These are phyloP conservation scores for Phycomyces blakesleeanus DNA, from an alignment of 192 early-diverging fungal species.

Conservation along the genomic window DNA sequence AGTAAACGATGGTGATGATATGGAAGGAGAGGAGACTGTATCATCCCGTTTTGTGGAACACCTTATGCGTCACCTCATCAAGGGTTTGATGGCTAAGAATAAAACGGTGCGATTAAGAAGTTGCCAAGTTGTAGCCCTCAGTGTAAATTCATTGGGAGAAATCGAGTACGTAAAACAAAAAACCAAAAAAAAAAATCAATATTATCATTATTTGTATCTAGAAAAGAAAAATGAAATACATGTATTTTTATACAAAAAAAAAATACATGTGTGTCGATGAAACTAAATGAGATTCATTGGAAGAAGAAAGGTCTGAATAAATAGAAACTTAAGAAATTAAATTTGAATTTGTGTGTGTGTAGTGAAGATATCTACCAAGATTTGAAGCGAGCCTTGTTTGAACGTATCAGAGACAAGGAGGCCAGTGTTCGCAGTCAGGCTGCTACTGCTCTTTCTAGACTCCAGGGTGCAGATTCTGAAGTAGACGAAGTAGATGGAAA, in stretches of 20 bases:
- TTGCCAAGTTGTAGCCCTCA: slow-evolving; percentile 73
- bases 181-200: too few relatives aligned
- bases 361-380: slow-evolving; percentile 75
- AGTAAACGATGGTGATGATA: slow-evolving; percentile 15
- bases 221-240: too few relatives aligned
- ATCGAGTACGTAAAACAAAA: slow-evolving; percentile 69
- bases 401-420: slow-evolving; percentile 80
- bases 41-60: slow-evolving; percentile 68
- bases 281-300: too few relatives aligned
- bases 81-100: slow-evolving; percentile 78
- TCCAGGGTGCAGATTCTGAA: slow-evolving; percentile 66
- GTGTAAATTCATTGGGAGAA: slow-evolving; percentile 68
- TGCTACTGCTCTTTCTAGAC: slow-evolving; percentile 68
- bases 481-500: slow-evolving; percentile 46
- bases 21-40: slow-evolving; percentile 50
- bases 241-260: too few relatives aligned
- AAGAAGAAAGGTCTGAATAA: background rate
- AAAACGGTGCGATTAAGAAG: slow-evolving; percentile 70
- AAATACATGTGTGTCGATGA: too few relatives aligned
- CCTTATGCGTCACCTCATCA: slow-evolving; percentile 65
- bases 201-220: background rate
- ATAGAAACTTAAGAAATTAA: too few relatives aligned
- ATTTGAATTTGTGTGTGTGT: too few relatives aligned
- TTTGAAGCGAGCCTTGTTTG: slow-evolving; percentile 61
- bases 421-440: slow-evolving; percentile 73